These are phyloP conservation scores for Aspergillus avenaceus DNA, from an alignment of 495 filamentous ascomycete genomes.

Conservation along the genomic window DNA sequence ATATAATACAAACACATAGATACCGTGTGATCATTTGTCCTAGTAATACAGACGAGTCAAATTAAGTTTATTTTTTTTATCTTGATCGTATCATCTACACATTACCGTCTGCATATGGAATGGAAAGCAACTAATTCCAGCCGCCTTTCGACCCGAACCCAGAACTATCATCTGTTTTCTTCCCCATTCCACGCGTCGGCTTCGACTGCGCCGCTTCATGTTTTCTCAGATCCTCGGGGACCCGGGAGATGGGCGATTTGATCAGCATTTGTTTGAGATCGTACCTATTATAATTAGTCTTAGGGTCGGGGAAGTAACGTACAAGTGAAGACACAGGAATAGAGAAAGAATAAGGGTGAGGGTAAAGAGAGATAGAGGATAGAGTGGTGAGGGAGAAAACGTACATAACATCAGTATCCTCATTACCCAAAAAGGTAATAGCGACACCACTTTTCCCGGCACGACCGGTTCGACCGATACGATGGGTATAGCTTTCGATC, in stretches of 20 bases:
- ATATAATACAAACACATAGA: background rate
- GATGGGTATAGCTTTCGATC: conserved; percentile 96
- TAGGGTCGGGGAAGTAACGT: conserved; percentile 10
- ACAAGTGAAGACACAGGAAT: background rate
- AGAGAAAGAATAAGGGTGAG: background rate
- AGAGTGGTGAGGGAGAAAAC: conserved; percentile 19
- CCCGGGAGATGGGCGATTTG: conserved; percentile 83
- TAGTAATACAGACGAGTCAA: too few relatives aligned
- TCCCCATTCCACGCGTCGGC: conserved; percentile 51
- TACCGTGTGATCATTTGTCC: too few relatives aligned
- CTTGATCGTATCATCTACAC: background rate
- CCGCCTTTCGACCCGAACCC: conserved; percentile 59
- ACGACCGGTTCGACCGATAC: conserved; percentile 96
- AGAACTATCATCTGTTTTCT: conserved; percentile 60
- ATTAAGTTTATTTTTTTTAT: too few relatives aligned
- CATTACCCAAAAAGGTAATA: conserved; percentile 91
- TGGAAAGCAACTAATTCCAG: conserved; percentile 22
- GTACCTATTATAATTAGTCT: conserved; percentile 39
- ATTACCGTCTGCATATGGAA: background rate
- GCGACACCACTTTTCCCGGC: conserved; percentile 97
- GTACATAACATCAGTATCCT: conserved; percentile 92
- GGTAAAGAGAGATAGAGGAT: background rate
- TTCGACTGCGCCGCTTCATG: conserved; percentile 94
- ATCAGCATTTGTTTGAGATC: conserved; percentile 95
- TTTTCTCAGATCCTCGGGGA: conserved; percentile 89